Percentiles rank a stretch among this genome's conserved stretches.
These are phyloP conservation scores for Hortaea sp. DNA, from an alignment of 2,329 filamentous ascomycete species.

Conservation along the genomic window DNA sequence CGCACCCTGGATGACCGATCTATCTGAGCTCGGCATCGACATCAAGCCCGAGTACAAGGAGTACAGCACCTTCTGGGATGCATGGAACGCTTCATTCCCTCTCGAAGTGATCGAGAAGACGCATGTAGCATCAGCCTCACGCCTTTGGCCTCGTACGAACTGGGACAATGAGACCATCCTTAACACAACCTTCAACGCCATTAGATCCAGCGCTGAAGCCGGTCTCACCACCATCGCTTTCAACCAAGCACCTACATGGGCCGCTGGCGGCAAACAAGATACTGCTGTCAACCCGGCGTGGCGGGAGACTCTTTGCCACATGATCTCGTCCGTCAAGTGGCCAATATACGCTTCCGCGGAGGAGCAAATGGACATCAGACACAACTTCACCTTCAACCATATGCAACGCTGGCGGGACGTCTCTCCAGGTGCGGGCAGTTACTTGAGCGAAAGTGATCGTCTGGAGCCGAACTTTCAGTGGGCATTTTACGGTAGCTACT, in stretches of 20 bases:
- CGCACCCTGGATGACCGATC: conserved; percentile 10
- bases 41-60: background rate
- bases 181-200: conserved; percentile 2
- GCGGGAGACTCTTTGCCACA: conserved; percentile 3
- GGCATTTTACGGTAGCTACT: conserved; percentile 6
- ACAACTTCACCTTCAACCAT: background rate
- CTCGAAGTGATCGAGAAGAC: conserved; percentile 4
- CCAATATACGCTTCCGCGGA: background rate
- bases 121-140: conserved; percentile 4
- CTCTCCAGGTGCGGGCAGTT: conserved; percentile 4
- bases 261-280: background rate
- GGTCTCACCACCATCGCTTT: conserved; percentile 3
- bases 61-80: conserved; percentile 5
- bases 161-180: conserved; percentile 5
- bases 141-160: conserved; percentile 5
- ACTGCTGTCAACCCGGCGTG: conserved; percentile 8
- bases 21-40: conserved; percentile 1
- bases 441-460: conserved; percentile 6
- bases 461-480: conserved; percentile 7
- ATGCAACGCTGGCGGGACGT: conserved; percentile 2
- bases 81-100: conserved; percentile 4
- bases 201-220: conserved; percentile 1
- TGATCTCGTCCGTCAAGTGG: conserved; percentile 3
- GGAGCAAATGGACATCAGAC: background rate
- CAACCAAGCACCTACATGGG: conserved; percentile 1